A percentile compares a stretch with the other conserved stretches of the same genome.
Conservation (phyloP, 768 basidiomycete species). For the Russula sp. region DNA sequence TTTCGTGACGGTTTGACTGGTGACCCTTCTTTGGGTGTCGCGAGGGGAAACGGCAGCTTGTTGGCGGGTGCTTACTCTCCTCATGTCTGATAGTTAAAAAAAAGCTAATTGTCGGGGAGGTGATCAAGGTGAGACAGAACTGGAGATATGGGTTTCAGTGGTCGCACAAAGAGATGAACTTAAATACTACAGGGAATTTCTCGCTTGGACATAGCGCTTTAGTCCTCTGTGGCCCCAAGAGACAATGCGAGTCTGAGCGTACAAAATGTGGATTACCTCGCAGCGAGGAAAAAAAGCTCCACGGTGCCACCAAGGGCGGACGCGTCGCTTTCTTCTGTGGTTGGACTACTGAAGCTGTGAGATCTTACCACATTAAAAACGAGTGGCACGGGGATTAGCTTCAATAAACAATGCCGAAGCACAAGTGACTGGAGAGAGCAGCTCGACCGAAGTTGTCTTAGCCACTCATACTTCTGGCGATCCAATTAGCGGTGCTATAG, state of each 20-base stretch:
- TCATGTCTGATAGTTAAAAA: no score
- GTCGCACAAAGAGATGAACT: background rate
- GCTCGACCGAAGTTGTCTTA: background rate
- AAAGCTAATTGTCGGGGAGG: background rate
- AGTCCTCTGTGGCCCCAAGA: background rate
- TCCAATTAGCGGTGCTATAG: background rate
- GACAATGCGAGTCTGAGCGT: background rate
- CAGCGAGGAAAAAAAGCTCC: background rate
- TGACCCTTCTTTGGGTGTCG: no score
- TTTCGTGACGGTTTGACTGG: background rate
- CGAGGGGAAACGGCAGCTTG: no score
- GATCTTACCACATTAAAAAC: background rate
- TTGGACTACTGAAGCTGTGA: background rate
- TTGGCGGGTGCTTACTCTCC: no score
- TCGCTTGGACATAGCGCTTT: background rate
- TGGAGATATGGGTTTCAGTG: background rate
- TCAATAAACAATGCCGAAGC: background rate
- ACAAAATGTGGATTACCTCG: background rate
- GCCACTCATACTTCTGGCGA: background rate
- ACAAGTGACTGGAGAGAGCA: no score
- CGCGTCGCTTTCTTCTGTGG: background rate
- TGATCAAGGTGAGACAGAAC: background rate
- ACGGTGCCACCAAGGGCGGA: background rate
- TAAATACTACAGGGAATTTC: background rate
- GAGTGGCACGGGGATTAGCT: background rate